Conservation (phyloP, 2,329 filamentous ascomycete genomes). For the Rhexocercosporidium sp. region DNA sequence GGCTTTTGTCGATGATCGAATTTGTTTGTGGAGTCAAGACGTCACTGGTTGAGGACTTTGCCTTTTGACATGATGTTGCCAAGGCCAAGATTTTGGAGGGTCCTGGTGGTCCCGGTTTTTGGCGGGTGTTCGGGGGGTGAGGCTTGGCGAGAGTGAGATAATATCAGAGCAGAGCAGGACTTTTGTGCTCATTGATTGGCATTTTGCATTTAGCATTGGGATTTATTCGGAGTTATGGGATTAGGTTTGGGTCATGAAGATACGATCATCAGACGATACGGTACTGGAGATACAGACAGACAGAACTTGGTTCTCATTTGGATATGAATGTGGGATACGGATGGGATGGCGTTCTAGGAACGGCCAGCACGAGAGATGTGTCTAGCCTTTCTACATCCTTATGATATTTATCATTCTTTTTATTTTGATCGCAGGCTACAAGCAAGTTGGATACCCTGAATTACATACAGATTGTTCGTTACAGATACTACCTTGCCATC, state of each 20-base stretch:
- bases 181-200: background rate
- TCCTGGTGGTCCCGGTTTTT: background rate
- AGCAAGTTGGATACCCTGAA: slow-evolving; percentile 1
- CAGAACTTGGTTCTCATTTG: too few relatives aligned
- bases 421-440: background rate
- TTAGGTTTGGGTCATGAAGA: background rate
- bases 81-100: background rate
- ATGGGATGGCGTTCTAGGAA: background rate
- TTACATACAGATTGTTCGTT: too few relatives aligned
- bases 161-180: background rate
- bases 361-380: background rate
- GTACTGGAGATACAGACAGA: background rate
- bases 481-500: background rate
- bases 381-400: background rate
- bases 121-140: background rate
- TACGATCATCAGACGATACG: background rate
- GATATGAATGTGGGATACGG: background rate
- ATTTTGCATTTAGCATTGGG: background rate
- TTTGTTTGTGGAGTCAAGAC: background rate
- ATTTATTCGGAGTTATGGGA: background rate
- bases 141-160: background rate
- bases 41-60: background rate
- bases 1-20: background rate
- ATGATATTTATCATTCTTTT: background rate
- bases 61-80: background rate